Conservation (phyloP, 1,284 basidiomycete genomes). For the Mycena citricolor region DNA sequence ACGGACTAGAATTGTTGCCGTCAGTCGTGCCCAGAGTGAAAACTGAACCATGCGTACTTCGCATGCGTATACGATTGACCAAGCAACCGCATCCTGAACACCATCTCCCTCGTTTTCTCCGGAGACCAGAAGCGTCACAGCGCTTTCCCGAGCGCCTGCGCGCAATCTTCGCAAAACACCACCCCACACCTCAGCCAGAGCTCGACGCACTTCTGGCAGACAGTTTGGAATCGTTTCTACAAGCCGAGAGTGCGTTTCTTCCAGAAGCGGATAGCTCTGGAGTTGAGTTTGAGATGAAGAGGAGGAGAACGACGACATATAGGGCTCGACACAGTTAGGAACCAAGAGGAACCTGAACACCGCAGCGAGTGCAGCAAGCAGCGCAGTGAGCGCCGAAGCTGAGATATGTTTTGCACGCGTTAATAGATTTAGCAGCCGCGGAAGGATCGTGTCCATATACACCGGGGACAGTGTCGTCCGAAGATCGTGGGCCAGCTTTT, state of each 20-base stretch:
- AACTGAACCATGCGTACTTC: conserved; percentile 49
- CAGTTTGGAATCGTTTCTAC: conserved; percentile 53
- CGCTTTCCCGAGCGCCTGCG: conserved; percentile 47
- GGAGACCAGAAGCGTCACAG: conserved; percentile 46
- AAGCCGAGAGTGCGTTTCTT: conserved; percentile 58
- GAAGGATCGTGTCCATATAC: conserved; percentile 51
- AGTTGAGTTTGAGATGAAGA: too few species aligned
- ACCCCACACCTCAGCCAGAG: conserved; percentile 79
- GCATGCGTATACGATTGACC: conserved; percentile 69
- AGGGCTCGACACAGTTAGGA: conserved; percentile 47
- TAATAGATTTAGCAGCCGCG: conserved; percentile 57
- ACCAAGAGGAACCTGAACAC: conserved; percentile 72
- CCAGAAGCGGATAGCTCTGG: conserved; percentile 48
- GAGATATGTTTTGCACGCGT: conserved; percentile 47
- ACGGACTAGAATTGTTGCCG: conserved; percentile 59
- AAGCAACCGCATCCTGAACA: conserved; percentile 61
- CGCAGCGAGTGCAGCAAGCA: conserved; percentile 63
- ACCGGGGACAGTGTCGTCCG: conserved; percentile 65
- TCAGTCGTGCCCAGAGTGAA: conserved; percentile 8
- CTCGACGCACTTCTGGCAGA: conserved; percentile 64
- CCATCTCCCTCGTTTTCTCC: conserved; percentile 34
- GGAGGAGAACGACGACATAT: too few species aligned
- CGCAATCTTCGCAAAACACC: conserved; percentile 65
- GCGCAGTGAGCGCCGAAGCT: conserved; percentile 56
- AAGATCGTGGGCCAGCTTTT: conserved; percentile 74